Evolutionary conservation across 2,329 filamentous ascomycete species (phyloP).

Genomic region (Colletotrichum trifolii): DNA sequence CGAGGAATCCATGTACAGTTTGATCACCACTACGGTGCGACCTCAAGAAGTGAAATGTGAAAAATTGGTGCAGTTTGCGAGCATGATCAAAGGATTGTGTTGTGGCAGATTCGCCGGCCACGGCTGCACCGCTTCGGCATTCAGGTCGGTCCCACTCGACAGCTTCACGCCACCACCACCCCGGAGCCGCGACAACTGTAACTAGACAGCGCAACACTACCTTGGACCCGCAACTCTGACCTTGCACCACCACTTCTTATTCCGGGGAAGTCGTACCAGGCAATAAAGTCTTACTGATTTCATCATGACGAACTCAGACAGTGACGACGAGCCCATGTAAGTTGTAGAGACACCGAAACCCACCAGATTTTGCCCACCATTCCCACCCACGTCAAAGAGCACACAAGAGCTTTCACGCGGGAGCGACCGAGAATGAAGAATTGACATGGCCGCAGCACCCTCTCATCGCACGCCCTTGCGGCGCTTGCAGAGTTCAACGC

Average conservation of each 20-base stretch:
- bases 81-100: background rate
- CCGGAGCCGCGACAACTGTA: too few species aligned
- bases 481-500: conserved; percentile 80
- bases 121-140: background rate
- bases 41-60: background rate
- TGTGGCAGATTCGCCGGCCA: background rate
- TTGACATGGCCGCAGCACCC: conserved; percentile 55
- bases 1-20: conserved; percentile 34
- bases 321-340: conserved; percentile 63
- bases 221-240: too few species aligned
- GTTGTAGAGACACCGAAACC: conserved; percentile 31
- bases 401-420: background rate
- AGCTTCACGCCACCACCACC: too few species aligned
- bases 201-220: too few species aligned
- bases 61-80: too few species aligned
- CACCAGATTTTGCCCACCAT: background rate
- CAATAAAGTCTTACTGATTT: background rate
- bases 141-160: background rate
- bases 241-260: too few species aligned
- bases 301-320: conserved; percentile 40
- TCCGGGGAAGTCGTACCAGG: too few species aligned
- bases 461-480: conserved; percentile 74
- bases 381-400: background rate
- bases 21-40: background rate
- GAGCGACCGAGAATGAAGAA: background rate